A percentile compares a stretch with the other conserved stretches of the same genome.
phyloP scores from a whole-genome alignment of 805 yeast genomes.

The Ogataea nakhonphanomensis region DNA sequence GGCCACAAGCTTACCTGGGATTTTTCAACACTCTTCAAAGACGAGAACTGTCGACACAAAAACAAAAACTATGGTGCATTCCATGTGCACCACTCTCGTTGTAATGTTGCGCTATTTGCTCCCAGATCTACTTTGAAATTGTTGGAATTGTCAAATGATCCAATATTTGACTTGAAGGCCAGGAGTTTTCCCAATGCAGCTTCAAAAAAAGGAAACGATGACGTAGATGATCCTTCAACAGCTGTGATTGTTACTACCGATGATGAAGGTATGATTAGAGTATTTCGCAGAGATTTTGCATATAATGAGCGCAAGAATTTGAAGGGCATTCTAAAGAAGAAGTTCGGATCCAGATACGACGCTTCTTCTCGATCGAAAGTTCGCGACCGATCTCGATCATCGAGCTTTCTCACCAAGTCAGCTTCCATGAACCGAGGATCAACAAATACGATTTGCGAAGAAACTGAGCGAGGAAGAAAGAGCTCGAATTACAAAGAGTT shows the following conservation, averaged over 20 bases:
- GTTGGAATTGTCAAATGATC: conserved; percentile 72
- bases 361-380: conserved; percentile 15
- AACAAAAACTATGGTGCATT: conserved; percentile 64
- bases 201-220: conserved; percentile 13
- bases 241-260: conserved; percentile 74
- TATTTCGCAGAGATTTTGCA: conserved; percentile 79
- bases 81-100: conserved; percentile 71
- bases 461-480: conserved; percentile 12
- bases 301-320: conserved; percentile 37
- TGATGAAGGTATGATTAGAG: conserved; percentile 64
- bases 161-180: conserved; percentile 59
- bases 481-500: conserved; percentile 3
- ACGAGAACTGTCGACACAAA: conserved; percentile 39
- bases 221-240: conserved; percentile 35
- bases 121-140: conserved; percentile 64
- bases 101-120: conserved; percentile 76
- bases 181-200: conserved; percentile 13
- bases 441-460: conserved; percentile 3
- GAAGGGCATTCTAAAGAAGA: conserved; percentile 12
- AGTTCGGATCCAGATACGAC: conserved; percentile 8
- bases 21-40: conserved; percentile 31
- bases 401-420: conserved; percentile 8
- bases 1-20: conserved; percentile 38
- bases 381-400: conserved; percentile 18
- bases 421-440: conserved; percentile 4